Evolutionary conservation across 2,329 filamentous ascomycete species (phyloP), one percentile per base, ranked within the genome.

Genomic region (Chrysosphaeria jannelii): DNA sequence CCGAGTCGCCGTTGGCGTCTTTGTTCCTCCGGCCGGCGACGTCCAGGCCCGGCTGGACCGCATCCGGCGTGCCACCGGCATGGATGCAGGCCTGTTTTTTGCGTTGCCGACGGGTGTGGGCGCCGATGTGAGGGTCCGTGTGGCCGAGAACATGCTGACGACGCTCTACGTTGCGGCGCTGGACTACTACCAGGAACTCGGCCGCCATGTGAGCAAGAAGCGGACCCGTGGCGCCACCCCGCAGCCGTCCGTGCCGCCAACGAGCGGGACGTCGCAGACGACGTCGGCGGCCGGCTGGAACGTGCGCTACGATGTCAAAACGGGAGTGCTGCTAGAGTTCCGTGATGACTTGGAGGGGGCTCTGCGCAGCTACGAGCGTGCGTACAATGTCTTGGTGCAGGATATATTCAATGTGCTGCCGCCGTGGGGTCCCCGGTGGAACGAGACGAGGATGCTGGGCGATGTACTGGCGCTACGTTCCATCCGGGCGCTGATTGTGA

Each of bases 131-230:
- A 46, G 88, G 12, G 57, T 63, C 29, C 60, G 64, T 6, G 76
- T 81, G 31, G 63, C 70, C 1, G 62, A 68, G 25, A 69, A 59
- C 24, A 58, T 89, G 19, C 50, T 91, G 22, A 50, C 60, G 2
- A 57, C 67, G 1, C 42, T 91, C 21, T 76, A 81, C 28, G 61
- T 66, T 1, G 51, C 65, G 11, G 64, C 74, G 11, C 49, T 81
- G 21, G 85, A 97, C 35, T 90, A 91, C 43, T 93, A 93, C 41
- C 58, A 79, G 21, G 81, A 97, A 35, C 53, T 93, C 8, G 78
- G 76, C n/a, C 79, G 89, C 28, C 81, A 90, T 48, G 57, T 71
- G 7, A 63, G 79, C 33, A 70, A 85, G 39, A 93, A 93, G 50
- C 69, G 74, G 33, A 69, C 71, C 22, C 60, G 78, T 28, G 70